Evolutionary conservation across 805 yeast genomes (phyloP).

Genomic region (Kuraishia cidri): DNA sequence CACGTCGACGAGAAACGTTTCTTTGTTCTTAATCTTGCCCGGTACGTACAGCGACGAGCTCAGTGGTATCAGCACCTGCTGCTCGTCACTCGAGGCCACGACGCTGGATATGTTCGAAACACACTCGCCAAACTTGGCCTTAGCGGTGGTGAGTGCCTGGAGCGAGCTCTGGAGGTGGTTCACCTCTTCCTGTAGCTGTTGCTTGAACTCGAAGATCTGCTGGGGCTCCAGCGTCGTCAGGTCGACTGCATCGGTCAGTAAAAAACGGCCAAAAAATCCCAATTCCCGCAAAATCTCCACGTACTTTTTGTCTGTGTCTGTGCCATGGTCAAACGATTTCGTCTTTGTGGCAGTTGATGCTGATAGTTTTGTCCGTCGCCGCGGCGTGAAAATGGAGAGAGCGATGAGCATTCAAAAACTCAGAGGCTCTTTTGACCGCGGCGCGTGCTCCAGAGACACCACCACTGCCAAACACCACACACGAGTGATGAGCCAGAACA

Average conservation of each 20-base stretch:
- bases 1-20: slow-evolving; percentile 79
- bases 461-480: too few species aligned
- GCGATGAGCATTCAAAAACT: background rate
- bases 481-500: too few species aligned
- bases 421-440: too few species aligned
- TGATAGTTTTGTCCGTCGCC: too few species aligned
- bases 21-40: slow-evolving; percentile 58
- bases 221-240: slow-evolving; percentile 67
- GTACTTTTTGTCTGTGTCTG: slow-evolving; percentile 1
- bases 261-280: too few species aligned
- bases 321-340: too few species aligned
- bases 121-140: slow-evolving; percentile 75
- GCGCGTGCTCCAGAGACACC: too few species aligned
- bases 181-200: slow-evolving; percentile 75
- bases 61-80: slow-evolving; percentile 71
- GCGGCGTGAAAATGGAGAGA: too few species aligned
- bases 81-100: slow-evolving; percentile 21
- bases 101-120: slow-evolving; percentile 56
- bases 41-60: slow-evolving; percentile 87
- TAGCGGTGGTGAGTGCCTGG: slow-evolving; percentile 78
- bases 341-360: too few species aligned
- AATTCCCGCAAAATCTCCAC: too few species aligned
- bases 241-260: slow-evolving; percentile 38
- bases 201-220: slow-evolving; percentile 77
- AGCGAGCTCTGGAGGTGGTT: slow-evolving; percentile 80